Conservation (phyloP, 768 basidiomycete genomes). For the Rhizopogon sp. region DNA sequence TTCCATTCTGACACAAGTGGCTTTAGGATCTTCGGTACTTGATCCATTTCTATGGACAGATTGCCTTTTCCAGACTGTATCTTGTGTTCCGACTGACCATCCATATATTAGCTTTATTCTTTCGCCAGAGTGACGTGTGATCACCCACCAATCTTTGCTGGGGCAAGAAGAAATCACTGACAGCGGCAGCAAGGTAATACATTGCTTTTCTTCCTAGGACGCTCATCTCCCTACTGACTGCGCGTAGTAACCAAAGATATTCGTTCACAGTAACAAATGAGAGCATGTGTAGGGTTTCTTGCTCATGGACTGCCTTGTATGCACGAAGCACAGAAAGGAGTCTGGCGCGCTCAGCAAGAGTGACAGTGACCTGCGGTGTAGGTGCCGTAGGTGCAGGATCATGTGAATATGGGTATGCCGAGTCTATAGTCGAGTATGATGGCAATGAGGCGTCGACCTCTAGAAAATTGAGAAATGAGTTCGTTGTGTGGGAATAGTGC, state of each 20-base stretch:
- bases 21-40: slow-evolving; percentile 94
- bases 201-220: slow-evolving; percentile 65
- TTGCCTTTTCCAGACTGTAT: slow-evolving; percentile 97
- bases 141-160: slow-evolving; percentile 77
- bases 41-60: slow-evolving; percentile 95
- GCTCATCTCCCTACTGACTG: slow-evolving; percentile 74
- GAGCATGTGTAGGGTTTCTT: slow-evolving; percentile 75
- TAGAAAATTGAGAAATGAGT: slow-evolving; percentile 95
- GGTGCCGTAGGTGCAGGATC: slow-evolving; percentile 24
- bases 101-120: background rate
- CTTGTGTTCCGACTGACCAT: slow-evolving; percentile 86
- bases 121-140: background rate
- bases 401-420: slow-evolving; percentile 16
- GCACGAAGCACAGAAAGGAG: slow-evolving; percentile 69
- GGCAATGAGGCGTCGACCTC: slow-evolving; percentile 44
- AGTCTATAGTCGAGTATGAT: slow-evolving; percentile 14
- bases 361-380: slow-evolving; percentile 57
- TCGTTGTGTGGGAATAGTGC: slow-evolving; percentile 97
- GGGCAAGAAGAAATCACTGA: slow-evolving; percentile 97
- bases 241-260: slow-evolving; percentile 88
- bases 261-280: slow-evolving; percentile 95
- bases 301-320: slow-evolving; percentile 76
- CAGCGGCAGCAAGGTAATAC: slow-evolving; percentile 97
- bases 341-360: slow-evolving; percentile 54
- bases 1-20: slow-evolving; percentile 95